Evolutionary conservation across 768 basidiomycete species (phyloP), one percentile per base, ranked within the genome.

Genomic region (Termitomyces sp.): DNA sequence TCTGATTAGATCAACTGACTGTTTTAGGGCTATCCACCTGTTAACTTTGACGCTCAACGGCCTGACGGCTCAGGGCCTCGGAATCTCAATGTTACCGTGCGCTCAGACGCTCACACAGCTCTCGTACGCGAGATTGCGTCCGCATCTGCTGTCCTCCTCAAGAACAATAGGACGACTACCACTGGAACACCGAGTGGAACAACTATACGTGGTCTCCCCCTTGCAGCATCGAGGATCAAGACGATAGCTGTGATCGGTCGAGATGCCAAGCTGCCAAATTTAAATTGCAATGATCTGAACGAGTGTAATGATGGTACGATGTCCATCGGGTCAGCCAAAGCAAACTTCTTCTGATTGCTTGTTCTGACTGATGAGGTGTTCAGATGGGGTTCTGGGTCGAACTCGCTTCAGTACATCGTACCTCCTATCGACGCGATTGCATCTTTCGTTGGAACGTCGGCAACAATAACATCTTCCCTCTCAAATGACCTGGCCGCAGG

Each of bases 121-220:
- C 70, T 89, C 18, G 81, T 79, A 20, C 75, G 77, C 24, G 81
- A 88, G 60, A 85, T 92, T 31, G 89, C 82, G 3, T 77, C 82
- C 1, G 83, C 81, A 0, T 86, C 85, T 0, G 82, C 84, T 1
- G 85, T 90, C 20, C 68, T 91, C 29, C 75, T 90, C 16, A 90
- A 90, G 72, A 90, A 90, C 66, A 72, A 75, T 34, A 67, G 78
- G 60, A 74, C 69, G 18, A 68, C 70, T 31, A 73, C 66, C 55
- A 72, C 63, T 59, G 75, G 65, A 59, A 70, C 64, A 9, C 62
- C 67, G 9, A 57, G 62, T 15, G 77, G 77, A 2, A 66, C 60
- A 4, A 73, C 72, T 6, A 63, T 68, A n/a, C 69, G 75, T 16
- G 79, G 79, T 1, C 62, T 82, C 16, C 81, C 80, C 4, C 62